Percentiles rank a stretch among this genome's conserved stretches.
phyloP scores from a whole-genome alignment of 257 asterid genomes.

The Leptodermis oblonga region DNA sequence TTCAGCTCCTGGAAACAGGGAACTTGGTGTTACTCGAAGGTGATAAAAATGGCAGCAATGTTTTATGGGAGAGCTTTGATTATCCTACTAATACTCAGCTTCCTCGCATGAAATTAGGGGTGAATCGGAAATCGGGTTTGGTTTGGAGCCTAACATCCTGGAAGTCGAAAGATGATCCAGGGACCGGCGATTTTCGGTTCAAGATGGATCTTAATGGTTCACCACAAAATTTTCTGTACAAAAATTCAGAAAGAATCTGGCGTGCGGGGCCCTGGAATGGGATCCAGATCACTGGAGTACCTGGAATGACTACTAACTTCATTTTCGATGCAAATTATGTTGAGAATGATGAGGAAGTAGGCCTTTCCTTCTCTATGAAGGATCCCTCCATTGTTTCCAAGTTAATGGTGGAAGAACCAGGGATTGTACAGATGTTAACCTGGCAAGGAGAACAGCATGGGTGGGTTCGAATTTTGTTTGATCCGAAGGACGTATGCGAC shows the following conservation, averaged over 20 bases:
- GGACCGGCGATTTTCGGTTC: conserved; percentile 22
- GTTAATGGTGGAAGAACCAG: conserved; percentile 30
- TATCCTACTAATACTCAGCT: not conserved
- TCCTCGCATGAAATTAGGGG: conserved; percentile 41
- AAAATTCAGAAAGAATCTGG: conserved; percentile 7
- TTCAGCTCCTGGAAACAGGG: conserved; percentile 14
- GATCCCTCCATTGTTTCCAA: conserved; percentile 26
- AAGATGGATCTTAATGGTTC: conserved; percentile 32
- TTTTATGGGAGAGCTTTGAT: not conserved
- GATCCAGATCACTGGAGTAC: conserved; percentile 29
- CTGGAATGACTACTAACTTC: conserved; percentile 28
- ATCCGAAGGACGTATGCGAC: conserved; percentile 30
- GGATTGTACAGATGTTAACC: conserved; percentile 21
- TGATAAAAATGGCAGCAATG: not conserved
- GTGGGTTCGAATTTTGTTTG: conserved; percentile 31
- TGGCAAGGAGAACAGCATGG: conserved; percentile 25
- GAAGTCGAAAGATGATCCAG: conserved; percentile 40
- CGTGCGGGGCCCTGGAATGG: conserved; percentile 48
- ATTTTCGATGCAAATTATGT: conserved; percentile 22
- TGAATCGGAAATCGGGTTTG: conserved; percentile 24
- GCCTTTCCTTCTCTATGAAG: conserved; percentile 16
- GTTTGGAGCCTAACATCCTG: conserved; percentile 32
- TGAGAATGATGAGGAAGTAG: conserved; percentile 29
- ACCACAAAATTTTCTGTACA: conserved; percentile 11
- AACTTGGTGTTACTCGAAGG: not conserved